phyloP scores from a whole-genome alignment of 2,329 filamentous ascomycete species.

The Sclerotinia spermophila region DNA sequence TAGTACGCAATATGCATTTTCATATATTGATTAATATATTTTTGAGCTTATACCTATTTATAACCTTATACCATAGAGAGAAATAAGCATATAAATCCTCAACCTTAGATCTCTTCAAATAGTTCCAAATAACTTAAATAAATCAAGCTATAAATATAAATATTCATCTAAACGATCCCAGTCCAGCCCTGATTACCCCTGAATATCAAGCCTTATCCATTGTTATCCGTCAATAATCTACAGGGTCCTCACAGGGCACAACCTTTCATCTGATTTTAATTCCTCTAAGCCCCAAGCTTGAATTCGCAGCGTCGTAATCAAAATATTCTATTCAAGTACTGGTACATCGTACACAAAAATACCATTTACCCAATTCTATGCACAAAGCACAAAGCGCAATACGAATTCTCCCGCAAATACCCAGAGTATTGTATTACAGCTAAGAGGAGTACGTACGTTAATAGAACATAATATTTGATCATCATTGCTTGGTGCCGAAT shows the following conservation, averaged over 20 bases:
- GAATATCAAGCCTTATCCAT: conserved; percentile 5
- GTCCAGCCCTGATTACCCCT: conserved; percentile 1
- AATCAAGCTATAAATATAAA: not conserved
- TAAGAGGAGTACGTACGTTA: not conserved
- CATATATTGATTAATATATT: not conserved
- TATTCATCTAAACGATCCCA: not conserved
- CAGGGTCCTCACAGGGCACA: not conserved
- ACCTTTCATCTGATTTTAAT: not conserved
- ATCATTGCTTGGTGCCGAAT: conserved; percentile 2
- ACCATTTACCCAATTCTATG: not conserved
- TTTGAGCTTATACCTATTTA: not conserved
- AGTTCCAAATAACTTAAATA: not conserved
- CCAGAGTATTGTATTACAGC: not conserved
- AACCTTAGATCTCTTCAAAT: not conserved
- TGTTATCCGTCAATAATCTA: not conserved
- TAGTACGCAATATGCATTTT: not conserved
- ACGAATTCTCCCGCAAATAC: not conserved
- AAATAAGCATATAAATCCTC: not conserved
- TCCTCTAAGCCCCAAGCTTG: not conserved
- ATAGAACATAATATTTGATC: not conserved
- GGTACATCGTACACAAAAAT: not conserved
- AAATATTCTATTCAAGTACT: no score
- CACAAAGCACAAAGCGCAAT: not conserved
- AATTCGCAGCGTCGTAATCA: conserved; percentile 8
- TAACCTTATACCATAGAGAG: not conserved